Conservation (phyloP, 352 stramenopile genomes). For the Phytophthora vignae region DNA sequence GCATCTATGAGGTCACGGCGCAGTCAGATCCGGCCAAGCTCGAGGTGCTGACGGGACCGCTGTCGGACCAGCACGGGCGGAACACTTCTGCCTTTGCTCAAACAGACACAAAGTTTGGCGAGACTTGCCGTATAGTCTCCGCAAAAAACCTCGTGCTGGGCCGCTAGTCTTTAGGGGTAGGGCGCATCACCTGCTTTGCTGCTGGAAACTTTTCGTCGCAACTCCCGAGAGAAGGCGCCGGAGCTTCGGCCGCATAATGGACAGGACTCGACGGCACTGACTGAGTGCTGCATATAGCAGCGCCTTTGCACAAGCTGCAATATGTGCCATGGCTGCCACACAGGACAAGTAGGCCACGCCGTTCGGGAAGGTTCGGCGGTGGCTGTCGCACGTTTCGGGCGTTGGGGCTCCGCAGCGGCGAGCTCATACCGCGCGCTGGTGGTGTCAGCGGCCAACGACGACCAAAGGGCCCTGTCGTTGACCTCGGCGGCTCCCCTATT, state of each 20-base stretch:
- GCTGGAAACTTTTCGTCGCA: constrained; percentile 22
- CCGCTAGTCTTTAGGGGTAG: constrained; percentile 28
- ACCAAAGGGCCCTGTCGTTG: constrained; percentile 26
- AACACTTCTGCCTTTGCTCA: neutral
- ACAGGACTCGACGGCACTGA: neutral
- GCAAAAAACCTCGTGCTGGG: constrained; percentile 9
- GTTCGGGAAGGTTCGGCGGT: neutral
- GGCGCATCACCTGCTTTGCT: constrained; percentile 5
- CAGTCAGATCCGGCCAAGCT: constrained; percentile 11
- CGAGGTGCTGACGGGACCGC: constrained; percentile 14
- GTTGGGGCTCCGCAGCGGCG: neutral
- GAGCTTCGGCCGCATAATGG: neutral
- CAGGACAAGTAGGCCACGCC: neutral
- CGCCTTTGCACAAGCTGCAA: too few species aligned
- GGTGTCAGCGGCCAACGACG: too few species aligned
- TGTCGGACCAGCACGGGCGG: constrained; percentile 12
- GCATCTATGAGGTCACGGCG: constrained; percentile 27
- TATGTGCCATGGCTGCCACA: neutral
- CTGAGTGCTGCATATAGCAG: neutral
- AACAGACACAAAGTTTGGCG: constrained; percentile 5
- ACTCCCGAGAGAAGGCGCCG: constrained; percentile 8
- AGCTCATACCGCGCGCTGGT: too few species aligned
- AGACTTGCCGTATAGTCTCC: constrained; percentile 7
- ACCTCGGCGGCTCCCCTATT: neutral
- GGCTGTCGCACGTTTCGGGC: constrained; percentile 35